Evolutionary conservation across 192 early-diverging fungal genomes (phyloP).

Genomic region (Phycomyces blakesleeanus): DNA sequence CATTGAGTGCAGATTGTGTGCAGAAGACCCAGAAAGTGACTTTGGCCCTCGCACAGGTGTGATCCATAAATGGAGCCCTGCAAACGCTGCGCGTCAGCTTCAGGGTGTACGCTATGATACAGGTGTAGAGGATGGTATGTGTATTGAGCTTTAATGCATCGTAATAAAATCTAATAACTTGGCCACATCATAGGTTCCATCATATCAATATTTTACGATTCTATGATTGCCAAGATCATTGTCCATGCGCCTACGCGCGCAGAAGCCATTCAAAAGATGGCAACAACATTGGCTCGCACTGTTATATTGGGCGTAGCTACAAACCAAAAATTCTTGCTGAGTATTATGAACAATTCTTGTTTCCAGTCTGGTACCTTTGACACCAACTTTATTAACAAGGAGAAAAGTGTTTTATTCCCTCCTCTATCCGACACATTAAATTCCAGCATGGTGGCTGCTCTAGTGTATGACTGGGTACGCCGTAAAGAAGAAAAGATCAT

Average conservation of each 20-base stretch:
- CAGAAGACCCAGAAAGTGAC: slow-evolving; percentile 57
- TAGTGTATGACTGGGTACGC: slow-evolving; percentile 47
- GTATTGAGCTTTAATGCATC: background rate
- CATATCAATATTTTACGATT: slow-evolving; percentile 57
- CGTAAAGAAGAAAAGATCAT: slow-evolving; percentile 41
- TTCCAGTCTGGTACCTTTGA: slow-evolving; percentile 46
- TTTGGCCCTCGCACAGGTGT: slow-evolving; percentile 51
- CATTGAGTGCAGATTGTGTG: slow-evolving; percentile 54
- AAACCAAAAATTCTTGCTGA: slow-evolving; percentile 53
- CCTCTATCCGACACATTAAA: slow-evolving; percentile 3
- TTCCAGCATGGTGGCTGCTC: slow-evolving; percentile 21
- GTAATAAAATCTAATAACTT: slow-evolving; percentile 25
- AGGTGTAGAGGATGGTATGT: slow-evolving; percentile 44
- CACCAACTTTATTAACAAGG: slow-evolving; percentile 45
- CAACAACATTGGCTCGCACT: slow-evolving; percentile 38
- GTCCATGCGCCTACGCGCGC: slow-evolving; percentile 55
- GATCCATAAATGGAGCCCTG: slow-evolving; percentile 46
- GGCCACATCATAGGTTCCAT: slow-evolving; percentile 18
- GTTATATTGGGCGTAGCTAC: slow-evolving; percentile 55
- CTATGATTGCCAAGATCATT: slow-evolving; percentile 60
- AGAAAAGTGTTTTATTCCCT: slow-evolving; percentile 16
- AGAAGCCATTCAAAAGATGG: slow-evolving; percentile 46
- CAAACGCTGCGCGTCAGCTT: slow-evolving; percentile 20
- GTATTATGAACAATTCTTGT: slow-evolving; percentile 43
- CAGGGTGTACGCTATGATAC: slow-evolving; percentile 47